These are phyloP conservation scores for Globisporangium iwayamae DNA, from an alignment of 352 stramenopile species.

Conservation along the genomic window DNA sequence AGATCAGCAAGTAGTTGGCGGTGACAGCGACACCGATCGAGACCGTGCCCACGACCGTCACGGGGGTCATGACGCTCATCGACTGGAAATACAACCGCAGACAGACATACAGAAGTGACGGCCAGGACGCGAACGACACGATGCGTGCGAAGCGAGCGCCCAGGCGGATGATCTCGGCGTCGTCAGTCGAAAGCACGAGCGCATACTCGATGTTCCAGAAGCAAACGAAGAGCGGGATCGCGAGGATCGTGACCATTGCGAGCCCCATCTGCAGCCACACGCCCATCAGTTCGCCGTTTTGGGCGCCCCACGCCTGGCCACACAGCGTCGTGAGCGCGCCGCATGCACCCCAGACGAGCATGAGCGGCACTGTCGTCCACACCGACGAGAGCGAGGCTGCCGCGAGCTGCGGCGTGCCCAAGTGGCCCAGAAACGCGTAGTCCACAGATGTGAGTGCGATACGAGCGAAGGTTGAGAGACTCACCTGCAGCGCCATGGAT, in stretches of 20 bases:
- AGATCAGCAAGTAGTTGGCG: background rate
- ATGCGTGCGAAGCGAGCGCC: conserved; percentile 38
- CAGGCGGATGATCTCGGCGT: conserved; percentile 52
- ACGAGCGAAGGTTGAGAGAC: background rate
- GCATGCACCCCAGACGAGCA: conserved; percentile 56
- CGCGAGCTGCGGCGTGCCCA: conserved; percentile 60
- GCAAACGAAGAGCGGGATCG: conserved; percentile 34
- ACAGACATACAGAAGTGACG: background rate
- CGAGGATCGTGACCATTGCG: conserved; percentile 33
- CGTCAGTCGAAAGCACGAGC: conserved; percentile 39
- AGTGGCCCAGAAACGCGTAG: conserved; percentile 61
- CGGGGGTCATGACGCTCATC: background rate
- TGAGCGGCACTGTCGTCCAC: background rate
- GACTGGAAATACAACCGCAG: background rate
- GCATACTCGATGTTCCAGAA: conserved; percentile 36
- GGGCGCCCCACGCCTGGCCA: conserved; percentile 67
- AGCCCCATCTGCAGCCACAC: conserved; percentile 76
- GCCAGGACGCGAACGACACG: background rate
- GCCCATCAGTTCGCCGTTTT: conserved; percentile 58
- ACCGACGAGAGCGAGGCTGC: conserved; percentile 46
- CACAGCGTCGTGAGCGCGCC: conserved; percentile 71
- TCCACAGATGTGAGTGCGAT: background rate
- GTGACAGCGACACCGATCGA: background rate
- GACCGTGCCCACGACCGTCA: background rate
- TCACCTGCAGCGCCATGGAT: background rate